A percentile compares a stretch with the other conserved stretches of the same genome.
Evolutionary conservation across 2,329 filamentous ascomycete genomes (phyloP).

Genomic region (Microcyclosporella mali): DNA sequence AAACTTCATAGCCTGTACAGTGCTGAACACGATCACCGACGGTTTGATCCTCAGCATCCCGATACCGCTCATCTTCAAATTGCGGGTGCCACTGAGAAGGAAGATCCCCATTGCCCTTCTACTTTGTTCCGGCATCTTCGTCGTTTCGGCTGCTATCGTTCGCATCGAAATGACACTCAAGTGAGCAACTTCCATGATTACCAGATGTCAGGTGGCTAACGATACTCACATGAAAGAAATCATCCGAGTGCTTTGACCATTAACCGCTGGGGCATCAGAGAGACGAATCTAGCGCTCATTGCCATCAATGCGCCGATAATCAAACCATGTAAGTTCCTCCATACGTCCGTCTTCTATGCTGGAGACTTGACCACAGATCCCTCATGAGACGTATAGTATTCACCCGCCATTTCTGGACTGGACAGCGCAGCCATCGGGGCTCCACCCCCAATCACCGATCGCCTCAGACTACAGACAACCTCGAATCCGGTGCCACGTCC

Average conservation of each 20-base stretch:
- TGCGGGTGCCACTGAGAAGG: conserved; percentile 27
- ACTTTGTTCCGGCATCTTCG: conserved; percentile 33
- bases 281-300: conserved; percentile 34
- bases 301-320: conserved; percentile 34
- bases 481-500: neutral
- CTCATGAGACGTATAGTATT: conserved; percentile 22
- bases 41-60: conserved; percentile 31
- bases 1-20: conserved; percentile 14
- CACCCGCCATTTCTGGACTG: conserved; percentile 28
- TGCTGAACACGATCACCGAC: conserved; percentile 25
- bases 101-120: conserved; percentile 32
- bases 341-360: too few species aligned
- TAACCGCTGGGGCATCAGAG: conserved; percentile 36
- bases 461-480: neutral
- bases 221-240: conserved; percentile 13
- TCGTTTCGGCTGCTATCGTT: conserved; percentile 33
- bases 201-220: too few species aligned
- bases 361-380: too few species aligned
- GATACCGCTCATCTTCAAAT: conserved; percentile 31
- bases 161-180: conserved; percentile 16
- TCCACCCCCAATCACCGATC: neutral
- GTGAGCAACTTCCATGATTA: conserved; percentile 20
- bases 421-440: conserved; percentile 3
- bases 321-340: conserved; percentile 17
- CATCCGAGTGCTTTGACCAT: conserved; percentile 30